These are phyloP conservation scores for Paecilomyces sp. DNA, from an alignment of 2,329 filamentous ascomycete species.

Conservation along the genomic window DNA sequence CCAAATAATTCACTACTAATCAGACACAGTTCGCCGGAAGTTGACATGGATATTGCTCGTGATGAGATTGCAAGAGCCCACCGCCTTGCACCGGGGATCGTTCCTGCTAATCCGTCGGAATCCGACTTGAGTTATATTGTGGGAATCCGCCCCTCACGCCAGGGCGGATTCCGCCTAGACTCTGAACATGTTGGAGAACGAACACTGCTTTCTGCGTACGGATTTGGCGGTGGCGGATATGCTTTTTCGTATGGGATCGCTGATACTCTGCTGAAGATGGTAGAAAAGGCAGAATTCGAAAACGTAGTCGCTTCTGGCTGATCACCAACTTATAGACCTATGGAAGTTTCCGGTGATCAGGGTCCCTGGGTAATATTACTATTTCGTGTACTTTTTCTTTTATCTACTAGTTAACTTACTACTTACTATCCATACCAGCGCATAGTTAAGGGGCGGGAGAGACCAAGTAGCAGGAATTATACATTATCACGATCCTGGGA, in stretches of 20 bases:
- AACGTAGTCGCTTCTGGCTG: conserved; percentile 16
- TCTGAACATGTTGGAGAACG: conserved; percentile 18
- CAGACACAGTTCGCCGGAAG: conserved; percentile 21
- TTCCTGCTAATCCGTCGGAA: conserved; percentile 23
- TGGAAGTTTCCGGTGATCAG: no score
- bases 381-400: no score
- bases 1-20: background rate
- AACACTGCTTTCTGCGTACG: conserved; percentile 27
- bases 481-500: no score
- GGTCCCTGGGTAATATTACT: no score
- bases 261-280: conserved; percentile 27
- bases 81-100: conserved; percentile 27
- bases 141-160: conserved; percentile 27
- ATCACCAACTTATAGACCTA: background rate
- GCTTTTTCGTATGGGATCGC: conserved; percentile 31
- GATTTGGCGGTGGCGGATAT: conserved; percentile 32
- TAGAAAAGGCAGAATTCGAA: conserved; percentile 23
- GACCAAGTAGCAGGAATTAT: no score
- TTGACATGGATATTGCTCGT: conserved; percentile 28
- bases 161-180: conserved; percentile 29
- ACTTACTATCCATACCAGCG: no score
- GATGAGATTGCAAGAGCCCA: conserved; percentile 33
- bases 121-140: conserved; percentile 24
- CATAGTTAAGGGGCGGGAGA: no score
- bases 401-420: no score